phyloP scores from a whole-genome alignment of 495 filamentous ascomycete genomes.

The Penicillium cosmopolitanum region DNA sequence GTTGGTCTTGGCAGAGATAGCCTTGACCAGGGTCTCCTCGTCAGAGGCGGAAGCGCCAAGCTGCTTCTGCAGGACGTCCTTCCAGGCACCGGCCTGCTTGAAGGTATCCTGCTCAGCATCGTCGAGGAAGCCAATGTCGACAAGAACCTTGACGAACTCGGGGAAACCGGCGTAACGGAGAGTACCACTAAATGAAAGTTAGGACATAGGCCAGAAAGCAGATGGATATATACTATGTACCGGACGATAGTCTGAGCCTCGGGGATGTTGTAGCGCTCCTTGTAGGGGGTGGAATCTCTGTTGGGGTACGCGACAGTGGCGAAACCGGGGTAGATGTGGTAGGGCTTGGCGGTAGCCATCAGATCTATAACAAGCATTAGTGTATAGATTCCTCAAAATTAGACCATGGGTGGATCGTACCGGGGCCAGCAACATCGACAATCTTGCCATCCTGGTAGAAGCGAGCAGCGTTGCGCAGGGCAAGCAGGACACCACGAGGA shows the following conservation, averaged over 20 bases:
- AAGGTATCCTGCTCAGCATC: slow-evolving; percentile 66
- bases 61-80: slow-evolving; percentile 76
- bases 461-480: slow-evolving; percentile 81
- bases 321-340: slow-evolving; percentile 86
- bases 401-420: background rate
- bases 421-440: slow-evolving; percentile 56
- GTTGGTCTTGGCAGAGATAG: slow-evolving; percentile 73
- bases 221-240: background rate
- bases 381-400: background rate
- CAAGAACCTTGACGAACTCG: slow-evolving; percentile 82
- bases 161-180: slow-evolving; percentile 87
- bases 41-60: slow-evolving; percentile 63
- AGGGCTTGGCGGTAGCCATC: slow-evolving; percentile 88
- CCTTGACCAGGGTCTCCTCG: slow-evolving; percentile 68
- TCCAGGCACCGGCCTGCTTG: slow-evolving; percentile 70
- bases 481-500: slow-evolving; percentile 83
- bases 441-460: slow-evolving; percentile 80
- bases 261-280: slow-evolving; percentile 87
- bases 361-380: slow-evolving; percentile 51
- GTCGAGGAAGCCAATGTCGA: slow-evolving; percentile 81
- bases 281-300: slow-evolving; percentile 84
- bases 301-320: slow-evolving; percentile 94
- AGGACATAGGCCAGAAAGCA: background rate
- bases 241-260: slow-evolving; percentile 61
- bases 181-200: slow-evolving; percentile 56